Conservation (phyloP, 176 grass and related monocot genomes). For the Areca catechu region DNA sequence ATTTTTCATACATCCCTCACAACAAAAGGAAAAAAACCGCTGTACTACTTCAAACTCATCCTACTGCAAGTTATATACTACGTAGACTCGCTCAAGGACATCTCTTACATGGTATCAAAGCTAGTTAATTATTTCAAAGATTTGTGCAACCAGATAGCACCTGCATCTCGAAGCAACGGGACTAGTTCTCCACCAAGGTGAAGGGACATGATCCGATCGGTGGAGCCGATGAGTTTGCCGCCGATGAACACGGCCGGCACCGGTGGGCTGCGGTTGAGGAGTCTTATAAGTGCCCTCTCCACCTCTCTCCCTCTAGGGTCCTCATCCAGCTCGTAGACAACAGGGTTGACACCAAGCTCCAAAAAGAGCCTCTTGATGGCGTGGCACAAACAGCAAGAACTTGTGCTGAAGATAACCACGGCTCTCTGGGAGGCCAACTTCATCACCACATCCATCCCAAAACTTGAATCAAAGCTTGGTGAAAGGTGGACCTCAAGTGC, state of each 20-base stretch:
- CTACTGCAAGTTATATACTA: no score
- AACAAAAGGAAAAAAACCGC: no score
- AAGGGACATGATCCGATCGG: conserved; percentile 40
- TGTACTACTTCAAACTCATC: no score
- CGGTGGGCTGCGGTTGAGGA: conserved; percentile 15
- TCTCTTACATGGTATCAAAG: conserved; percentile 2
- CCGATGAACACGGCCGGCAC: conserved; percentile 52
- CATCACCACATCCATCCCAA: conserved; percentile 43
- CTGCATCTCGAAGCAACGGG: conserved; percentile 41
- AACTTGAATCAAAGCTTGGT: neutral
- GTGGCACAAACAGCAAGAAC: conserved; percentile 89
- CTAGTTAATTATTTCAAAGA: conserved; percentile 4
- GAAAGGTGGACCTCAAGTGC: no score
- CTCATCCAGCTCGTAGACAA: conserved; percentile 39
- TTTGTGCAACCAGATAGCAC: conserved; percentile 35
- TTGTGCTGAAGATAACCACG: conserved; percentile 69
- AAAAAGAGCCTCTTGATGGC: conserved; percentile 39
- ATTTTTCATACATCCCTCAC: no score
- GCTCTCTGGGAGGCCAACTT: conserved; percentile 56
- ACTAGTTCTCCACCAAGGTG: conserved; percentile 40
- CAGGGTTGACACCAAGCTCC: conserved; percentile 38
- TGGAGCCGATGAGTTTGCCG: conserved; percentile 36
- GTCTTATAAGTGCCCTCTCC: conserved; percentile 27
- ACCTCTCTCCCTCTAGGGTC: conserved; percentile 30
- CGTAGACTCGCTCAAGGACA: no score